Evolutionary conservation across 2,329 filamentous ascomycete species (phyloP).

Genomic region (Fusarium begoniae): DNA sequence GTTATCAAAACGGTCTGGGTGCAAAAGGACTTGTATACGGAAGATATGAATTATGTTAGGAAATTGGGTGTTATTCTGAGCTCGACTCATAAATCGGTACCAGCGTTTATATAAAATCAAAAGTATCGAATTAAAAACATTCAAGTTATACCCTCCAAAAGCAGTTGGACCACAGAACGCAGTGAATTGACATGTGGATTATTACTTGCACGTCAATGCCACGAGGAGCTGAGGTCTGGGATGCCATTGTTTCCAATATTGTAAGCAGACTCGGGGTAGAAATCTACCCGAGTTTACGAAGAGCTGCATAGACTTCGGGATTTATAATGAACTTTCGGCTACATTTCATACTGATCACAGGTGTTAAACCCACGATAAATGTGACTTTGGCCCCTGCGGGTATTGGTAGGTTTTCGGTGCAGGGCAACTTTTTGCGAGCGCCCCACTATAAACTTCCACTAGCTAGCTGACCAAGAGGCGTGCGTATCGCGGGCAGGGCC

Average conservation of each 20-base stretch:
- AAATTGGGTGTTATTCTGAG: constrained; percentile 29
- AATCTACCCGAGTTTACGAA: background rate
- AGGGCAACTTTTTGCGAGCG: constrained; percentile 20
- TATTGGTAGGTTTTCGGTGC: accelerated
- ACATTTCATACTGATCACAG: background rate
- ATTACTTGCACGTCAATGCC: no score
- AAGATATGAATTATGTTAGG: constrained; percentile 1
- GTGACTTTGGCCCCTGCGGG: no score
- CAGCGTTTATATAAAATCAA: constrained; percentile 3
- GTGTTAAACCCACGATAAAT: accelerated
- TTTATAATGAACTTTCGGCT: background rate
- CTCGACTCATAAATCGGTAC: constrained; percentile 7
- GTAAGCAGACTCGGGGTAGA: background rate
- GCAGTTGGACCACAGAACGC: no score
- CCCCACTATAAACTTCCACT: background rate
- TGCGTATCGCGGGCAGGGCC: background rate
- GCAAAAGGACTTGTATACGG: constrained; percentile 45
- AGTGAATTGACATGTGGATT: no score
- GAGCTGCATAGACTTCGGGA: background rate
- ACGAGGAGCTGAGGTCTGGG: no score
- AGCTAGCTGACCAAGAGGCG: background rate
- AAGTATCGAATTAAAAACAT: no score
- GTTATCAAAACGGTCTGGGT: constrained; percentile 47
- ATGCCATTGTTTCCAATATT: no score
- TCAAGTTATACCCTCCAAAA: accelerated